phyloP scores from a whole-genome alignment of 805 yeast genomes.

The Huiozyma sinensis region DNA sequence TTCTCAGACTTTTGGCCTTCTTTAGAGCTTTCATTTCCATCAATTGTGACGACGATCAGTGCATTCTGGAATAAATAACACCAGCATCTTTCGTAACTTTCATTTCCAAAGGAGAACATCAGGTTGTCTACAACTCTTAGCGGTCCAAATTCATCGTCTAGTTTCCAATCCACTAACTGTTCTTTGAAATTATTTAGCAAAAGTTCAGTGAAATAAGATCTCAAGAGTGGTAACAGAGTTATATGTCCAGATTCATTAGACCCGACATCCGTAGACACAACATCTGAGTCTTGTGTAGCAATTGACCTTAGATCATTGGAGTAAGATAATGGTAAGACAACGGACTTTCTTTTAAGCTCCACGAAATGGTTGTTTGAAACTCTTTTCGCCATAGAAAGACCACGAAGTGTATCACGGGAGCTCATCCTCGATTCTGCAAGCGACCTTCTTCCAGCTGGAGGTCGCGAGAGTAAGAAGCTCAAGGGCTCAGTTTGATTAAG shows the following conservation, averaged over 20 bases:
- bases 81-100: constrained; percentile 17
- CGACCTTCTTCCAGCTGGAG: constrained; percentile 2
- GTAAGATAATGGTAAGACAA: neutral
- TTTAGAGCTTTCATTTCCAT: constrained; percentile 1
- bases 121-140: constrained; percentile 30
- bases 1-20: neutral
- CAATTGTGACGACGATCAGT: constrained; percentile 10
- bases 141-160: constrained; percentile 28
- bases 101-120: constrained; percentile 22
- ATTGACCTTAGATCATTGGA: neutral
- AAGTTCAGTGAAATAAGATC: constrained; percentile 18
- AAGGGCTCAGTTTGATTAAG: neutral
- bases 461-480: constrained; percentile 1
- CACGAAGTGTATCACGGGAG: no score
- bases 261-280: neutral
- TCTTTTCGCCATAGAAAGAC: no score
- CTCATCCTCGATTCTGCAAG: neutral
- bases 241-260: no score
- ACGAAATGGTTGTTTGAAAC: neutral
- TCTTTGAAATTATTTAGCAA: constrained; percentile 13
- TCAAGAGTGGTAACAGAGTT: constrained; percentile 11
- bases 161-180: constrained; percentile 14
- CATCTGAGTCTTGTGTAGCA: neutral
- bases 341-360: neutral
- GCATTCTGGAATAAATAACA: constrained; percentile 29